These are phyloP conservation scores for Cerioporus squamosus DNA, from an alignment of 1,284 basidiomycete genomes.

Conservation along the genomic window DNA sequence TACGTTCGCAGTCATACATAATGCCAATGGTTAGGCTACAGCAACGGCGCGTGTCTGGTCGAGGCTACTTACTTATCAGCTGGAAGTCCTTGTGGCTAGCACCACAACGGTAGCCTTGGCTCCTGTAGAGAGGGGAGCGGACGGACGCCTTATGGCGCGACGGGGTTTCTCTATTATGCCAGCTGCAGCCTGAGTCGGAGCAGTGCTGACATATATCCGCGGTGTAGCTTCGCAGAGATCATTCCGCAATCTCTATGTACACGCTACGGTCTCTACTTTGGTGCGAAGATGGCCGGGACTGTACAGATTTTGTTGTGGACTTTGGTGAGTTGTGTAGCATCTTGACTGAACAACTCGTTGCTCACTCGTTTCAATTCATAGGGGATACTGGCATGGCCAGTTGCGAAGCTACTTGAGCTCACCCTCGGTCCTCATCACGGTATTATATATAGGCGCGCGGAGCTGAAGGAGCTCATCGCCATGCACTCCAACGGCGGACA, in stretches of 20 bases:
- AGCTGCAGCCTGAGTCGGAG: no score
- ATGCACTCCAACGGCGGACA: slow-evolving; percentile 63
- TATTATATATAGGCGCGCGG: slow-evolving; percentile 59
- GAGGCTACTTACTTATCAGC: no score
- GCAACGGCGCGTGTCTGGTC: no score
- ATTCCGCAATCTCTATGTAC: slow-evolving; percentile 93
- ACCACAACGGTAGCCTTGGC: no score
- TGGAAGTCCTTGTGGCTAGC: no score
- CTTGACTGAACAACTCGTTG: not conserved
- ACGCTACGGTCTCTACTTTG: slow-evolving; percentile 89
- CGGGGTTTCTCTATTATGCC: no score
- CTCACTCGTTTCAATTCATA: no score
- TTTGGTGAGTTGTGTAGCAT: slow-evolving; percentile 50
- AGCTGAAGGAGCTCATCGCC: slow-evolving; percentile 75
- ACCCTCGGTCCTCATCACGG: slow-evolving; percentile 67
- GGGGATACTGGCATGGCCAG: slow-evolving; percentile 83
- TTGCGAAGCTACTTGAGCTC: slow-evolving; percentile 70
- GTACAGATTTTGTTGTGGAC: slow-evolving; percentile 73
- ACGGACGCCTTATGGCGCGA: no score
- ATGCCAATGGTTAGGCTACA: no score
- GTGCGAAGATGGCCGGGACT: slow-evolving; percentile 87
- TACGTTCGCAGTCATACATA: no score
- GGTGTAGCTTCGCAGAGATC: slow-evolving; percentile 80
- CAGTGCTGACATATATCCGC: not conserved
- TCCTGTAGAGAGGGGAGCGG: no score